Evolutionary conservation across 2,329 filamentous ascomycete species (phyloP).

Genomic region (Ophiobolus disseminans): DNA sequence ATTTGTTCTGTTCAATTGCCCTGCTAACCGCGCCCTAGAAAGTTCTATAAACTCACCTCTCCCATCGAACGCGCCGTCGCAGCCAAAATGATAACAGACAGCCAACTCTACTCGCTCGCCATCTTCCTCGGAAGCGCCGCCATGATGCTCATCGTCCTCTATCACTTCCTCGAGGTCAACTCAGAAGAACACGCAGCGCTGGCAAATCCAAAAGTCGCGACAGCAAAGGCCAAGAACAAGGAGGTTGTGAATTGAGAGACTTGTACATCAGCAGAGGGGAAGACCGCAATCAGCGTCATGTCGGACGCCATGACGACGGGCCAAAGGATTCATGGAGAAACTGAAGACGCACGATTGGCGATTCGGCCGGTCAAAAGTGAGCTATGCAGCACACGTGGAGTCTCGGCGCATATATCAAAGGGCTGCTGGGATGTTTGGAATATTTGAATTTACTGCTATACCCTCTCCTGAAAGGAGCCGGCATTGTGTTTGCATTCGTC

Average conservation of each 20-base stretch:
- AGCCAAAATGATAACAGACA: slow-evolving; percentile 88
- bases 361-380: no score
- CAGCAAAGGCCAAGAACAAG: slow-evolving; percentile 34
- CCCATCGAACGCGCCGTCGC: slow-evolving; percentile 37
- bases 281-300: no score
- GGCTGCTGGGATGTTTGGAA: no score
- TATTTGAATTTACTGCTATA: no score
- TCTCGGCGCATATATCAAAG: no score
- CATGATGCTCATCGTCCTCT: slow-evolving; percentile 91
- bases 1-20: not conserved
- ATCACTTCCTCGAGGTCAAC: slow-evolving; percentile 97
- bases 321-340: no score
- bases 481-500: no score
- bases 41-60: slow-evolving; percentile 22
- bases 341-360: not conserved
- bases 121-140: slow-evolving; percentile 89
- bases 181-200: slow-evolving; percentile 61
- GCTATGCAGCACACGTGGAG: no score
- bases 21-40: slow-evolving; percentile 24
- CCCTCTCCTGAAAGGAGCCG: no score
- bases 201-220: slow-evolving; percentile 36
- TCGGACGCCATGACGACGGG: no score
- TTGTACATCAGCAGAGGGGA: not conserved
- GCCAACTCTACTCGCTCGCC: slow-evolving; percentile 87
- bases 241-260: not conserved